Evolutionary conservation across 2,329 filamentous ascomycete genomes (phyloP).

Genomic region (Sclerotinia sclerotiorum): DNA sequence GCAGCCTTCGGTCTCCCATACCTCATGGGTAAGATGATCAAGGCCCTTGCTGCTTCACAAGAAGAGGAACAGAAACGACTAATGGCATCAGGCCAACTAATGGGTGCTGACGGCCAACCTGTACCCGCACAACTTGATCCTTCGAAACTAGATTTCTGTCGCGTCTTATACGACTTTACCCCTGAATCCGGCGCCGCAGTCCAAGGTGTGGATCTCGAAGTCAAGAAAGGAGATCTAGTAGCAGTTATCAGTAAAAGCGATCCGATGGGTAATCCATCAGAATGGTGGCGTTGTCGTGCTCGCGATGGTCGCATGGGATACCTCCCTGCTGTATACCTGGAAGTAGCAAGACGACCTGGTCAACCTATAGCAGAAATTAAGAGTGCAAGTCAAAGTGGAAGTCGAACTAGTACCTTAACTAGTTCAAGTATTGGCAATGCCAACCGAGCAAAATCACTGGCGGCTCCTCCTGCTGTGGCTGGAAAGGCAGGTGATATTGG

Average conservation of each 20-base stretch:
- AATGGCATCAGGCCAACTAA: constrained; percentile 53
- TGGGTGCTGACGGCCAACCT: constrained; percentile 49
- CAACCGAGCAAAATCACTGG: constrained; percentile 28
- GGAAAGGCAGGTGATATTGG: constrained; percentile 64
- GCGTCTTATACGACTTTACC: constrained; percentile 89
- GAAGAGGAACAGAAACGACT: constrained; percentile 75
- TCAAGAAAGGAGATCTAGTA: constrained; percentile 93
- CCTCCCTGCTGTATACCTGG: constrained; percentile 85
- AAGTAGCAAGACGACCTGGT: constrained; percentile 62
- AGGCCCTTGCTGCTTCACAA: constrained; percentile 75
- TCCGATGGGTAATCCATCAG: constrained; percentile 84
- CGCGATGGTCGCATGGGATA: constrained; percentile 90
- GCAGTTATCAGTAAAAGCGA: constrained; percentile 92
- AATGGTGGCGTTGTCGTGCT: constrained; percentile 96
- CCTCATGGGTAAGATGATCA: constrained; percentile 95
- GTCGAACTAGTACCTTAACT: constrained; percentile 43
- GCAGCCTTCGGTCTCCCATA: constrained; percentile 95
- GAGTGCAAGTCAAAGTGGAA: constrained; percentile 47
- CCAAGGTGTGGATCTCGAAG: constrained; percentile 80
- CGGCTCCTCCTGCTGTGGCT: constrained; percentile 49
- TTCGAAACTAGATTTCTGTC: constrained; percentile 92
- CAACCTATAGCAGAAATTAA: constrained; percentile 42
- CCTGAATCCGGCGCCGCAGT: constrained; percentile 66
- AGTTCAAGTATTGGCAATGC: constrained; percentile 32
- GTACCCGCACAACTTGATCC: constrained; percentile 67